Conservation (phyloP, 2,329 filamentous ascomycete species). For the Sarocladium strictum region DNA sequence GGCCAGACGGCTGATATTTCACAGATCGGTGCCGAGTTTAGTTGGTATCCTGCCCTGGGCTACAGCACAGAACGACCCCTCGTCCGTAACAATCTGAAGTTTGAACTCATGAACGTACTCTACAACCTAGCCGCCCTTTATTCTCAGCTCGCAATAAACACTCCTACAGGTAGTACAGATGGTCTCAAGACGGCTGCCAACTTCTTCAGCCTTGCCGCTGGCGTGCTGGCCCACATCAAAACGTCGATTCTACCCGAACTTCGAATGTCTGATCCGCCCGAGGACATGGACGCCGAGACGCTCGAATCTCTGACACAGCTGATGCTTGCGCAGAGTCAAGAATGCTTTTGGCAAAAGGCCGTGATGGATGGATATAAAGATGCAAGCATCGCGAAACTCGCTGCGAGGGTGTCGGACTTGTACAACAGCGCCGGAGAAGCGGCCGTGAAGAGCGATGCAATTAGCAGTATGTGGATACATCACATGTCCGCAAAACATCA, state of each 20-base stretch:
- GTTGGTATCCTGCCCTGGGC: constrained; percentile 90
- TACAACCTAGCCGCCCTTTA: constrained; percentile 93
- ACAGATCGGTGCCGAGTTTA: constrained; percentile 88
- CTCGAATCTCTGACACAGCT: constrained; percentile 78
- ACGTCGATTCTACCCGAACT: constrained; percentile 74
- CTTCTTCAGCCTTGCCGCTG: constrained; percentile 83
- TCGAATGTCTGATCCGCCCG: constrained; percentile 72
- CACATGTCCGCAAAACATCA: constrained; percentile 96
- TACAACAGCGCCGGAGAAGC: constrained; percentile 81
- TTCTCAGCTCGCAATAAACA: constrained; percentile 79
- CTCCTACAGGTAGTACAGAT: constrained; percentile 71
- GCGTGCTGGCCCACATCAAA: constrained; percentile 74
- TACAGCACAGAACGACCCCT: constrained; percentile 76
- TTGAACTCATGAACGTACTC: constrained; percentile 86
- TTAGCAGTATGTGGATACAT: constrained; percentile 95
- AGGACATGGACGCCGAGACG: constrained; percentile 91
- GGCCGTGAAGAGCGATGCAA: constrained; percentile 80
- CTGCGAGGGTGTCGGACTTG: constrained; percentile 82
- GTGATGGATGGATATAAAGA: constrained; percentile 93
- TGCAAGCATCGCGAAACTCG: constrained; percentile 82
- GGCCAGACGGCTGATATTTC: not conserved
- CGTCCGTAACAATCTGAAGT: constrained; percentile 60
- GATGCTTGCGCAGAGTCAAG: constrained; percentile 86
- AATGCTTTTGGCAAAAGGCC: constrained; percentile 97
- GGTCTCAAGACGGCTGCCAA: constrained; percentile 84